Evolutionary conservation across 2,329 filamentous ascomycete species (phyloP).

Genomic region (Thielaviopsis populi): DNA sequence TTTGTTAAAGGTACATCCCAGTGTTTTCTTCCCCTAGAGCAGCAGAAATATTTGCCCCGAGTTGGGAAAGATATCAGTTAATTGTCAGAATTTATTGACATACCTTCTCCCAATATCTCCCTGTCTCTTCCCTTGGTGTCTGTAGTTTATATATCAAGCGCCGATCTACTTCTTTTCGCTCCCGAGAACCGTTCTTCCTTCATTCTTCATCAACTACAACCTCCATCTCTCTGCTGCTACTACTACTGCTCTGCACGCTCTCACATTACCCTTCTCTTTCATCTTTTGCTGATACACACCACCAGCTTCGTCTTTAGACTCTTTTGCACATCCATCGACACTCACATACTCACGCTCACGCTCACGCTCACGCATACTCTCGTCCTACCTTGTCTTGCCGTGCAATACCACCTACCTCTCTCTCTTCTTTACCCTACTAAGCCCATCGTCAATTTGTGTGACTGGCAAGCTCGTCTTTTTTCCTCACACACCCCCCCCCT

Average conservation of each 20-base stretch:
- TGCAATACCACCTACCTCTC: not conserved
- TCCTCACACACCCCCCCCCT: not conserved
- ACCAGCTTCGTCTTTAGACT: not conserved
- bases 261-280: not conserved
- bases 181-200: not conserved
- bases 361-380: not conserved
- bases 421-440: not conserved
- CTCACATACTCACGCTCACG: not conserved
- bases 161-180: not conserved
- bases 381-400: conserved; percentile 1
- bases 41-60: not conserved
- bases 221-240: not conserved
- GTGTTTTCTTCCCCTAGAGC: not conserved
- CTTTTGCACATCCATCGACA: not conserved
- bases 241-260: not conserved
- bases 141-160: conserved; percentile 1
- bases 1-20: not conserved
- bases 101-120: not conserved
- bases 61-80: not conserved
- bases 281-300: not conserved
- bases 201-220: not conserved
- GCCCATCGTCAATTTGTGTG: not conserved
- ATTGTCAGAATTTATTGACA: not conserved
- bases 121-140: not conserved
- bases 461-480: not conserved